Conservation (phyloP, 73 alveolate genomes). For the Breviolum minutum region DNA sequence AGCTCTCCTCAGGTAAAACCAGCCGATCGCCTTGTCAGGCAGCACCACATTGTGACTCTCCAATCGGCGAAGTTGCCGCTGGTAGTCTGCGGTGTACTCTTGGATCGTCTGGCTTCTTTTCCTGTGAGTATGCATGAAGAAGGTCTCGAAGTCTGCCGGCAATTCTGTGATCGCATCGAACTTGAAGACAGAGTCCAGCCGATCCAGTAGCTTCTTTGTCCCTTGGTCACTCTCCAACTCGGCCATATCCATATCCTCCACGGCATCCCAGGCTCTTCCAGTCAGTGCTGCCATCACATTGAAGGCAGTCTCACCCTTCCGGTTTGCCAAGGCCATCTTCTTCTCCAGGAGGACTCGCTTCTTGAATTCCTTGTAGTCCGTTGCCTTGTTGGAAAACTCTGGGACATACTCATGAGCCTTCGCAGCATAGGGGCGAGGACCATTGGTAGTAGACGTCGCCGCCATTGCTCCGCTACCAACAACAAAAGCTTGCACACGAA, state of each 20-base stretch:
- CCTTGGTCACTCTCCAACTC: neutral
- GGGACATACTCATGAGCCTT: neutral
- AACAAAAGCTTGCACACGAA: neutral
- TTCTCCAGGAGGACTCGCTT: neutral
- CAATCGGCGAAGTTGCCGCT: neutral
- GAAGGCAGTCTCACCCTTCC: neutral
- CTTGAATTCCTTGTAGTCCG: neutral
- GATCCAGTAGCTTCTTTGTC: neutral
- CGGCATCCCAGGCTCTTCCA: neutral
- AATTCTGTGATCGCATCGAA: neutral
- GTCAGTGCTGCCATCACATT: neutral
- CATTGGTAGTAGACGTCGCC: neutral
- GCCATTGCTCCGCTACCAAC: slow-evolving; percentile 20
- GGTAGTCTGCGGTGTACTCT: slow-evolving; percentile 20
- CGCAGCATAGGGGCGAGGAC: neutral
- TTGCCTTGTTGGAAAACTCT: neutral
- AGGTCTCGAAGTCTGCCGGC: neutral
- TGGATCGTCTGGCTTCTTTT: neutral
- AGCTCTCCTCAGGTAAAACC: neutral
- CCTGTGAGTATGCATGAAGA: neutral
- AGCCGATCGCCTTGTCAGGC: neutral
- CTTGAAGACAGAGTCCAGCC: neutral
- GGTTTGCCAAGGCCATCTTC: neutral
- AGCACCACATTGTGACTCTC: neutral
- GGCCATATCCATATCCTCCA: neutral